phyloP scores from a whole-genome alignment of 2,329 filamentous ascomycete genomes.

The Fusarium pseudoanthophilum region DNA sequence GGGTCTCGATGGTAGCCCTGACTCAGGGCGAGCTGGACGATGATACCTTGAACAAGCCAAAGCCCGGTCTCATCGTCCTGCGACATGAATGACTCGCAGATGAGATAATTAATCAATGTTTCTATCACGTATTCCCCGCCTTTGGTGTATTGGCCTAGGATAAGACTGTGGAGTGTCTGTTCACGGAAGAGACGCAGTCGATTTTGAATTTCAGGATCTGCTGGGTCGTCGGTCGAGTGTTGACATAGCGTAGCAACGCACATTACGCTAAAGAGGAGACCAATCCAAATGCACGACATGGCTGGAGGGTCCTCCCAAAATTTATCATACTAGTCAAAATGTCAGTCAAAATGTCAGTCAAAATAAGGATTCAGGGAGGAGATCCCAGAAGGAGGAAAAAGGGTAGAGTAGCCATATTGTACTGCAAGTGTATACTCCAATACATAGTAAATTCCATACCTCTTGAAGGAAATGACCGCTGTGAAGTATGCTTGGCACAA shows the following conservation, averaged over 20 bases:
- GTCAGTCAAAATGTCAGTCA: too few species aligned
- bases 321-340: neutral
- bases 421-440: too few species aligned
- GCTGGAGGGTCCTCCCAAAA: neutral
- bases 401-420: too few species aligned
- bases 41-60: constrained; percentile 24
- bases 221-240: neutral
- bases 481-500: neutral
- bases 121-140: constrained; percentile 28
- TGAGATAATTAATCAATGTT: constrained; percentile 23
- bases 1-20: constrained; percentile 34
- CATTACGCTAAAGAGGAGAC: neutral
- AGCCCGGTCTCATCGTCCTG: constrained; percentile 6
- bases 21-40: constrained; percentile 28
- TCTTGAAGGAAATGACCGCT: neutral
- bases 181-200: neutral
- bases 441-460: neutral
- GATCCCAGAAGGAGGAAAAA: neutral
- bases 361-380: neutral
- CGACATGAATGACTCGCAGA: constrained; percentile 19
- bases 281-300: neutral
- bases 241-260: neutral
- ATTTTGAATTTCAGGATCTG: neutral
- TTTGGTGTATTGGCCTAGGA: constrained; percentile 18
- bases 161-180: neutral